Percentiles rank a stretch among this genome's conserved stretches.
Evolutionary conservation across 208 protist species (phyloP).

Genomic region (Tritrichomonas foetus): DNA sequence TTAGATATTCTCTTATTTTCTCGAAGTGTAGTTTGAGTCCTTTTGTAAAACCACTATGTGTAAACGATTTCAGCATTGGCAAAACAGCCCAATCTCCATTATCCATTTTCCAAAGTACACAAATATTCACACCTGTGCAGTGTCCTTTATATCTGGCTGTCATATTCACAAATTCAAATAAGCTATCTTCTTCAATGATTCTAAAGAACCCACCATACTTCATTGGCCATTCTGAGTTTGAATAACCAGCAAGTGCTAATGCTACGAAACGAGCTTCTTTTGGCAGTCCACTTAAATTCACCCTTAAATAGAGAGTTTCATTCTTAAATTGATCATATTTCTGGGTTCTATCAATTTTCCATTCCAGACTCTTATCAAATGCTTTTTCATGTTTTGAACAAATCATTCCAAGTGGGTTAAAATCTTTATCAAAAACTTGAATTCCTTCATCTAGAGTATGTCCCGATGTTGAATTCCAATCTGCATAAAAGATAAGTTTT

Average conservation of each 20-base stretch:
- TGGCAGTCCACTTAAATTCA: not conserved
- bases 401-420: not conserved
- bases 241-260: not conserved
- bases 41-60: not conserved
- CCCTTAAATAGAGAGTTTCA: not conserved
- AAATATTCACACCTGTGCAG: not conserved
- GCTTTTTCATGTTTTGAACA: not conserved
- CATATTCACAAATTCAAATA: not conserved
- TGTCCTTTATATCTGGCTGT: not conserved
- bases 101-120: not conserved
- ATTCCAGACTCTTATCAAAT: not conserved
- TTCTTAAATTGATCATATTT: not conserved
- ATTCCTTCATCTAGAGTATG: not conserved
- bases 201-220: not conserved
- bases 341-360: not conserved
- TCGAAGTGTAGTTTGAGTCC: not conserved
- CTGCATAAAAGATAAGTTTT: not conserved
- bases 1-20: too few species aligned
- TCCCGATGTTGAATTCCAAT: not conserved
- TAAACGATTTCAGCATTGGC: not conserved
- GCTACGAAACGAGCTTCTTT: not conserved
- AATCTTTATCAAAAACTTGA: not conserved
- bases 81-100: not conserved
- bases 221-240: not conserved
- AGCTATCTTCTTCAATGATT: not conserved